phyloP scores from a whole-genome alignment of 176 grass and related monocot genomes.

The Carex littledalei region DNA sequence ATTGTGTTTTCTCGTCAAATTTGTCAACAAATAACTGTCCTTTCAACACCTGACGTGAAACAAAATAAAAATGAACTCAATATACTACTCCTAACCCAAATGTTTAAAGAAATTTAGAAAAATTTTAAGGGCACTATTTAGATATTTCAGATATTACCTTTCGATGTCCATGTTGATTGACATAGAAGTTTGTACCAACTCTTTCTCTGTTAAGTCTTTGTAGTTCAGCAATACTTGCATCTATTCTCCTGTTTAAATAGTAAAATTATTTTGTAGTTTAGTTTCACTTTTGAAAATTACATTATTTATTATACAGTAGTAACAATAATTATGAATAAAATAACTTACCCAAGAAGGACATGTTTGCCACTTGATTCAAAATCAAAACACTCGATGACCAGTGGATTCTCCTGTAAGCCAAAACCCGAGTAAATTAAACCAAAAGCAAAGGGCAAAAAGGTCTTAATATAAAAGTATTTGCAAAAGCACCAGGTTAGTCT shows the following conservation, averaged over 20 bases:
- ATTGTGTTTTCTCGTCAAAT: constrained; percentile 60
- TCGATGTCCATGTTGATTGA: constrained; percentile 40
- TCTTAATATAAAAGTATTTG: neutral
- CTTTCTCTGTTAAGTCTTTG: constrained; percentile 61
- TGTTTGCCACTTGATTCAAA: constrained; percentile 85
- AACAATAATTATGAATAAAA: neutral
- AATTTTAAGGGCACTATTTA: neutral
- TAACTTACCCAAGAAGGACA: constrained; percentile 65
- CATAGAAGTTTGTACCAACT: constrained; percentile 52
- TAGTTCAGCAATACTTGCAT: constrained; percentile 62
- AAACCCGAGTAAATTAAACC: constrained; percentile 10
- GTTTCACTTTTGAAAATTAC: neutral
- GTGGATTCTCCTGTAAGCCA: constrained; percentile 88
- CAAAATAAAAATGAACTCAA: neutral
- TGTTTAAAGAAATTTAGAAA: neutral
- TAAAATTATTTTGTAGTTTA: constrained; percentile 1
- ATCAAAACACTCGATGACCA: constrained; percentile 95
- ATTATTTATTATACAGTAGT: neutral
- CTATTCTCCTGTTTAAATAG: constrained; percentile 44
- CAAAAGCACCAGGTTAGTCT: neutral
- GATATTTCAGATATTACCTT: constrained; percentile 32
- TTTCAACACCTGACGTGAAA: constrained; percentile 48
- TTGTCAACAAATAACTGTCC: constrained; percentile 84
- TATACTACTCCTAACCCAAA: neutral
- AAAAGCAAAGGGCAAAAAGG: constrained; percentile 16